Evolutionary conservation across 2,329 filamentous ascomycete species (phyloP).

Genomic region (Fusarium fujikuroi): DNA sequence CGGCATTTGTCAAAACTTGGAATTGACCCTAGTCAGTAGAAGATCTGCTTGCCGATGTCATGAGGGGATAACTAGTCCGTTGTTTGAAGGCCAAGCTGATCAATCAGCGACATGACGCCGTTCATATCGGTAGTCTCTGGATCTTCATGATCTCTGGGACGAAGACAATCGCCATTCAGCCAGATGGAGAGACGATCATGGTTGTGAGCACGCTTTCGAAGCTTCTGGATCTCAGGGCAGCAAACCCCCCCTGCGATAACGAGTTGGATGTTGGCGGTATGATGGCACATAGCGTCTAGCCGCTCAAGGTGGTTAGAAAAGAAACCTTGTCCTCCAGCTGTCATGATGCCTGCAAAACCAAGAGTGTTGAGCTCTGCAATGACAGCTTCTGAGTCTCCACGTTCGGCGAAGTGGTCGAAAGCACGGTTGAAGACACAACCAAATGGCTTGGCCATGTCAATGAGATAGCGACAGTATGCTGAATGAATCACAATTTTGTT

Average conservation of each 20-base stretch:
- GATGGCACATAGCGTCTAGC: constrained; percentile 51
- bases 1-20: background rate
- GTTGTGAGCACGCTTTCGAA: constrained; percentile 45
- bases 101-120: constrained; percentile 40
- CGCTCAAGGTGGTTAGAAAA: constrained; percentile 53
- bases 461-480: constrained; percentile 53
- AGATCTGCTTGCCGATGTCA: constrained; percentile 43
- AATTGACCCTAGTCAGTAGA: constrained; percentile 5
- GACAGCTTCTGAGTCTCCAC: constrained; percentile 25
- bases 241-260: constrained; percentile 65
- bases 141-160: constrained; percentile 14
- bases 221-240: constrained; percentile 50
- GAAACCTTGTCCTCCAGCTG: constrained; percentile 60
- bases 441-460: constrained; percentile 55
- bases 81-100: constrained; percentile 34
- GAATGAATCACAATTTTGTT: constrained; percentile 51
- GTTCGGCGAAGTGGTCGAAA: constrained; percentile 60
- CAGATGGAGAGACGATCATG: constrained; percentile 46
- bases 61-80: constrained; percentile 46
- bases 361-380: constrained; percentile 52
- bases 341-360: constrained; percentile 64
- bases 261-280: constrained; percentile 54
- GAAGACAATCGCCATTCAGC: constrained; percentile 59
- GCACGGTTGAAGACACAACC: constrained; percentile 66
- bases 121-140: constrained; percentile 42